Evolutionary conservation across 352 stramenopile genomes (phyloP).

Genomic region (Phytophthora vignae): DNA sequence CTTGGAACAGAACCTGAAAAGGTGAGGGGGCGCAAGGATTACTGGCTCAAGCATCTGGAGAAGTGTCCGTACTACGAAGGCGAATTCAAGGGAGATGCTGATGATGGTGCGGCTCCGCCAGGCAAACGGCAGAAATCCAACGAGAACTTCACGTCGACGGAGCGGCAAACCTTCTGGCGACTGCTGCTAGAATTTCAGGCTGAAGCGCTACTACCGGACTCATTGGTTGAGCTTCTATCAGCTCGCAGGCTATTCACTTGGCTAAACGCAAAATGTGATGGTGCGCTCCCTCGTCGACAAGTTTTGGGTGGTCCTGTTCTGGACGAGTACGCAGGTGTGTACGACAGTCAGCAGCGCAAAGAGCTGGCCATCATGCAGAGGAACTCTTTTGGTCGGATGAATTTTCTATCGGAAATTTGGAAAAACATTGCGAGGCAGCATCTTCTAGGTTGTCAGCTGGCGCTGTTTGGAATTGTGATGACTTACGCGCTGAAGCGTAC

Average conservation of each 20-base stretch:
- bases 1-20: too few species aligned
- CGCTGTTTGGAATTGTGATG: conserved; percentile 2
- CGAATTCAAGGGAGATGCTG: neutral
- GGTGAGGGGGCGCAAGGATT: neutral
- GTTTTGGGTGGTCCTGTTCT: conserved; percentile 3
- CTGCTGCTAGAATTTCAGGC: conserved; percentile 6
- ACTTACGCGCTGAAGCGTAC: neutral
- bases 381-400: neutral
- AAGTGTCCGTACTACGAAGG: neutral
- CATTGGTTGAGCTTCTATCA: neutral
- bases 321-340: neutral
- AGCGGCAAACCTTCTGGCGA: neutral
- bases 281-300: neutral
- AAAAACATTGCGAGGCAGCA: conserved; percentile 7
- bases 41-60: neutral
- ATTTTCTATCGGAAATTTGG: conserved; percentile 2
- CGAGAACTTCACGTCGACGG: neutral
- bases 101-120: neutral
- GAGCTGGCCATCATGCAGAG: neutral
- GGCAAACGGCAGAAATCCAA: neutral
- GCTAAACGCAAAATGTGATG: conserved; percentile 4
- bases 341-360: neutral
- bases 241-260: neutral
- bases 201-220: conserved; percentile 7
- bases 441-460: conserved; percentile 3